Conservation (phyloP, 768 basidiomycete species). For the Pleurotus platypus region DNA sequence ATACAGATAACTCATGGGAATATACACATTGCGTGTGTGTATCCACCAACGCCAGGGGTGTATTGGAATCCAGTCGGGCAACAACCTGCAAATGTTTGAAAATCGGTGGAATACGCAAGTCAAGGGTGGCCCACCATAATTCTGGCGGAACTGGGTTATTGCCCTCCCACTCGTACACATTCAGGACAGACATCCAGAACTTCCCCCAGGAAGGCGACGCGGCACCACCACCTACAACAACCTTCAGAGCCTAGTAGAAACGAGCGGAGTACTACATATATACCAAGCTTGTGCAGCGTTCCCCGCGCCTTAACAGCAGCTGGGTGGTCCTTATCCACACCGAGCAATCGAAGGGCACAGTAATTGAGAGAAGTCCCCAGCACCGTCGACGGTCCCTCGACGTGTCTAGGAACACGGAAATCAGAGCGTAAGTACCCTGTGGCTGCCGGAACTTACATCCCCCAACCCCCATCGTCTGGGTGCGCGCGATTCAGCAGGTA, state of each 20-base stretch:
- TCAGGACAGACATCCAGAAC: slow-evolving; percentile 90
- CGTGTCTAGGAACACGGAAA: slow-evolving; percentile 56
- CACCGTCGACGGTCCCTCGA: slow-evolving; percentile 88
- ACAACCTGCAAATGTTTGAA: slow-evolving; percentile 49
- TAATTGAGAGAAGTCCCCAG: slow-evolving; percentile 97
- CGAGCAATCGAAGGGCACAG: slow-evolving; percentile 78
- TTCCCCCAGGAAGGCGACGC: slow-evolving; percentile 92
- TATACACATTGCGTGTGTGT: slow-evolving; percentile 86
- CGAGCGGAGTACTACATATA: slow-evolving; percentile 1
- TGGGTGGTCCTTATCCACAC: slow-evolving; percentile 82
- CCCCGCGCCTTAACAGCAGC: slow-evolving; percentile 76
- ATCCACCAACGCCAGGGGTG: slow-evolving; percentile 99
- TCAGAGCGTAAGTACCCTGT: slow-evolving; percentile 6
- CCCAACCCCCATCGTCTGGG: slow-evolving; percentile 92
- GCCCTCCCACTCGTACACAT: slow-evolving; percentile 96
- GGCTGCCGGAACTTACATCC: slow-evolving; percentile 60
- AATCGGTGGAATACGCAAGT: not conserved
- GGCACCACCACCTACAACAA: slow-evolving; percentile 62
- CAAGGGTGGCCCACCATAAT: slow-evolving; percentile 63
- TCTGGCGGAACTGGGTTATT: slow-evolving; percentile 90
- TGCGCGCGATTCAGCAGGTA: slow-evolving; percentile 84
- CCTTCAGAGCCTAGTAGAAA: not conserved
- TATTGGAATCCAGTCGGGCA: slow-evolving; percentile 89
- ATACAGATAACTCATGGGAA: slow-evolving; percentile 89
- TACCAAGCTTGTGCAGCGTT: slow-evolving; percentile 82